A percentile compares a stretch with the other conserved stretches of the same genome.
These are phyloP conservation scores for Clonostachys byssicola DNA, from an alignment of 2,329 filamentous ascomycete species.

Conservation along the genomic window DNA sequence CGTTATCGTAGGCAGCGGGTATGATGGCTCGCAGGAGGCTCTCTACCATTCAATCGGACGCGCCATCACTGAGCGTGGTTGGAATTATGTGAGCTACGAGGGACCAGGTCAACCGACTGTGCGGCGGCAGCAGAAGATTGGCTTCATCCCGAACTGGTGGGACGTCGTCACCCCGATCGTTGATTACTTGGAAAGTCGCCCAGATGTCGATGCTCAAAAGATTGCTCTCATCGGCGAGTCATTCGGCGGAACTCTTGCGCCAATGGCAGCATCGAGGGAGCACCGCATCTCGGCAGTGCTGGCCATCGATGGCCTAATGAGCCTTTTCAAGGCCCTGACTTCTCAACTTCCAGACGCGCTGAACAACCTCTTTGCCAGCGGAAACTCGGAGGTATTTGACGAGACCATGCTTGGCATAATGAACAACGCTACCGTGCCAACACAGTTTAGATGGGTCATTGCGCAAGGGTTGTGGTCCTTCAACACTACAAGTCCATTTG, in stretches of 20 bases:
- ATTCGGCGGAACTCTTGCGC: conserved; percentile 32
- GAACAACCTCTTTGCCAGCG: background rate
- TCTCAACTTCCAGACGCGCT: conserved; percentile 4
- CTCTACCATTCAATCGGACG: conserved; percentile 28
- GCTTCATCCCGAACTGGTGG: conserved; percentile 40
- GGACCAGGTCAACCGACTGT: conserved; percentile 38
- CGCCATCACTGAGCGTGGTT: conserved; percentile 29
- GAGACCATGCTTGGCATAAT: too few relatives aligned
- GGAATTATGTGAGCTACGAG: conserved; percentile 37
- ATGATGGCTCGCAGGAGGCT: conserved; percentile 38
- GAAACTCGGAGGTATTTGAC: too few relatives aligned
- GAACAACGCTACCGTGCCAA: conserved; percentile 2
- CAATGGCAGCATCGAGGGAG: conserved; percentile 37
- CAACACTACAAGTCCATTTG: conserved; percentile 12
- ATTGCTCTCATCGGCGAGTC: conserved; percentile 32
- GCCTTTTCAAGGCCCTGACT: conserved; percentile 6
- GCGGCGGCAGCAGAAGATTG: conserved; percentile 30
- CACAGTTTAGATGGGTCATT: conserved; percentile 12
- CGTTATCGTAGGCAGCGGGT: conserved; percentile 33
- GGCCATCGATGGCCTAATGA: conserved; percentile 30
- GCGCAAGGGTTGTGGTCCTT: conserved; percentile 18
- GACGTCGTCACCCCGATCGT: conserved; percentile 31
- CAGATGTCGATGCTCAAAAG: conserved; percentile 5
- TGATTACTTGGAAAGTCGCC: conserved; percentile 20
- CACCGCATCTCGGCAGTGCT: conserved; percentile 32